Evolutionary conservation across 352 stramenopile species (phyloP).

Genomic region (Globisporangium parvum): DNA sequence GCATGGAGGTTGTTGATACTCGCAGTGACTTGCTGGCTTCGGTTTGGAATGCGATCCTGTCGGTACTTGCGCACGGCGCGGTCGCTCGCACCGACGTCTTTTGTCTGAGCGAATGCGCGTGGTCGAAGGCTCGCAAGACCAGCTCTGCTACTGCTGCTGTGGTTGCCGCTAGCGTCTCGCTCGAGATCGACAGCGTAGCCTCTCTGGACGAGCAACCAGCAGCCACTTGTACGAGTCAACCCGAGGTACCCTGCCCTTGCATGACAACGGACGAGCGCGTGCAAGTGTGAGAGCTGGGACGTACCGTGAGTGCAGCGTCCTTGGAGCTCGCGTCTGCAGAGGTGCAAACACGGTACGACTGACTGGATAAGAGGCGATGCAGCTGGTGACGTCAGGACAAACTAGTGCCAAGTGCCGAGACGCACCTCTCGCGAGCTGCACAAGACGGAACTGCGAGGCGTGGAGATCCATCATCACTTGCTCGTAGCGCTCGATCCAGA

Average conservation of each 20-base stretch:
- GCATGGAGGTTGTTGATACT: slow-evolving; percentile 24
- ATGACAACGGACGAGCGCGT: neutral
- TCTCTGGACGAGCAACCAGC: slow-evolving; percentile 30
- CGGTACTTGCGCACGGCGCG: slow-evolving; percentile 65
- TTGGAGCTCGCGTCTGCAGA: slow-evolving; percentile 56
- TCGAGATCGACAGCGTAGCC: slow-evolving; percentile 49
- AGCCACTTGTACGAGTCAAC: neutral
- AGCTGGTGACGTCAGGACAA: no score
- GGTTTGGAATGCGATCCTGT: slow-evolving; percentile 56
- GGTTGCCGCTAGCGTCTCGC: slow-evolving; percentile 4
- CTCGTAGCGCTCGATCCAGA: slow-evolving; percentile 80
- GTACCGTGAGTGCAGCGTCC: slow-evolving; percentile 52
- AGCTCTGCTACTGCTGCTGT: slow-evolving; percentile 8
- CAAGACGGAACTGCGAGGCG: slow-evolving; percentile 61
- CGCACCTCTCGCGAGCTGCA: slow-evolving; percentile 56
- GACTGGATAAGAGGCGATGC: no score
- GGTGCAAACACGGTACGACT: neutral
- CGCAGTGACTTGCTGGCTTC: slow-evolving; percentile 38
- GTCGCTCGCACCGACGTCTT: slow-evolving; percentile 47
- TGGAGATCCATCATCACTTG: slow-evolving; percentile 84
- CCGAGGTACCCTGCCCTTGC: neutral
- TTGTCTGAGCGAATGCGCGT: slow-evolving; percentile 32
- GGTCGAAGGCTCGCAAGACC: slow-evolving; percentile 24
- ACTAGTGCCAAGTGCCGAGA: neutral
- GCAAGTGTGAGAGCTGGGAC: neutral